A percentile compares a stretch with the other conserved stretches of the same genome.
Conservation (phyloP, 805 yeast genomes). For the Henningerozyma blattae region DNA sequence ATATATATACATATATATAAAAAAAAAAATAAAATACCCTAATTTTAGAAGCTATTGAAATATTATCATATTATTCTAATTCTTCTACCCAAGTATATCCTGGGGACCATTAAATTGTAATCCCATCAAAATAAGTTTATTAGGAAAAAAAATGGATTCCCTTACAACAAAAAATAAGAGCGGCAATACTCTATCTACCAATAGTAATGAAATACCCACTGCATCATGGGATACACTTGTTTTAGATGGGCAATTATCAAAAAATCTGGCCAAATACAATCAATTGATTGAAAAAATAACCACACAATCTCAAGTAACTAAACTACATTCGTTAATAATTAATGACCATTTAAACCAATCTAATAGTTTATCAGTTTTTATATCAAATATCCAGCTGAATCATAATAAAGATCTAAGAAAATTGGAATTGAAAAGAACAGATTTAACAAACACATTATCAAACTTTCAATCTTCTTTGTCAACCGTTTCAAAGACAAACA, state of each 20-base stretch:
- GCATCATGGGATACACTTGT: constrained; percentile 2
- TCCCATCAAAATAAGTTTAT: too few relatives aligned
- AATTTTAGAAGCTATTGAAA: too few relatives aligned
- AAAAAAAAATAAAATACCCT: too few relatives aligned
- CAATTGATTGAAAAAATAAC: constrained; percentile 17
- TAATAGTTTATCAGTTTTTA: constrained; percentile 9
- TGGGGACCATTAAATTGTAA: too few relatives aligned
- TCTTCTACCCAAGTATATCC: too few relatives aligned
- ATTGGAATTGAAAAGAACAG: constrained; percentile 49
- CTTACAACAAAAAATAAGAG: too few relatives aligned
- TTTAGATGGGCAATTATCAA: constrained; percentile 16
- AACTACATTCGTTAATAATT: constrained; percentile 12
- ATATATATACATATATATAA: too few relatives aligned
- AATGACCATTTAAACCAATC: constrained; percentile 11
- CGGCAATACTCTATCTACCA: too few relatives aligned
- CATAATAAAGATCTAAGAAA: constrained; percentile 25
- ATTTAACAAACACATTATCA: constrained; percentile 46
- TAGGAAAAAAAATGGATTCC: too few relatives aligned
- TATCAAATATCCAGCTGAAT: constrained; percentile 12
- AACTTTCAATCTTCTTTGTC: constrained; percentile 44
- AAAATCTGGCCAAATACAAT: constrained; percentile 18
- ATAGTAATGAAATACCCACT: too few relatives aligned
- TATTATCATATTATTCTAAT: too few relatives aligned
- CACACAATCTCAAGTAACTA: constrained; percentile 20
- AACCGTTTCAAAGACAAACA: constrained; percentile 48